These are phyloP conservation scores for Penicillium sp. DNA, from an alignment of 2,329 filamentous ascomycete species.

Conservation along the genomic window DNA sequence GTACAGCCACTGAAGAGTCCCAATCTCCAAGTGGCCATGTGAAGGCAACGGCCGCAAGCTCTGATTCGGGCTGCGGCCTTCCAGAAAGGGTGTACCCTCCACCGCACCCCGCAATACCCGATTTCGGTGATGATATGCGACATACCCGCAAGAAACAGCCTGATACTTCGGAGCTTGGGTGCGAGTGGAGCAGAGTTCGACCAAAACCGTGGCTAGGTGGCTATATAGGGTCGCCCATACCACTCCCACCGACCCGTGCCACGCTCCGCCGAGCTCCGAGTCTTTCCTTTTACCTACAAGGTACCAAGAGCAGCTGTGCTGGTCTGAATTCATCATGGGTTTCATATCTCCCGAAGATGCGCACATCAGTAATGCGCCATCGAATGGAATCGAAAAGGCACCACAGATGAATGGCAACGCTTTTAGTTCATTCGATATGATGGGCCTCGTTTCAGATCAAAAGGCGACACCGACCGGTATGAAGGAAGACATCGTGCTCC, in stretches of 20 bases:
- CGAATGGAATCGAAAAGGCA: background rate
- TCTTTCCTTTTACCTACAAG: slow-evolving; percentile 6
- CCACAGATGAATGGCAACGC: slow-evolving; percentile 7
- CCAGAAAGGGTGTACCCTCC: background rate
- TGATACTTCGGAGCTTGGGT: slow-evolving; percentile 9
- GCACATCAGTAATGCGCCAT: slow-evolving; percentile 2
- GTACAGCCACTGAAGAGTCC: background rate
- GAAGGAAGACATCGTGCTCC: slow-evolving; percentile 45
- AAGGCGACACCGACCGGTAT: slow-evolving; percentile 34
- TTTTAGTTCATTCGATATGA: slow-evolving; percentile 31
- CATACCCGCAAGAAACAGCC: background rate
- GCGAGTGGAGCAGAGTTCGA: slow-evolving; percentile 10
- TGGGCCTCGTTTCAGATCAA: slow-evolving; percentile 31
- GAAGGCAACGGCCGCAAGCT: background rate
- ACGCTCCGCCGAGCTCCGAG: slow-evolving; percentile 10
- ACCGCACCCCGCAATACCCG: slow-evolving; percentile 5
- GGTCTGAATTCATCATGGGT: slow-evolving; percentile 17
- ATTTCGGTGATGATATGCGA: slow-evolving; percentile 12
- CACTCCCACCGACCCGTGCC: slow-evolving; percentile 12
- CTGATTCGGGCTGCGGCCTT: background rate
- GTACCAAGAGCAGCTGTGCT: slow-evolving; percentile 7
- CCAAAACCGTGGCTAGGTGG: slow-evolving; percentile 8
- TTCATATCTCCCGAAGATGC: slow-evolving; percentile 16
- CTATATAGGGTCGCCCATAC: slow-evolving; percentile 18
- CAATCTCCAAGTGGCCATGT: background rate